These are phyloP conservation scores for Lonicera japonica DNA, from an alignment of 129 eudicot genomes.

Conservation along the genomic window DNA sequence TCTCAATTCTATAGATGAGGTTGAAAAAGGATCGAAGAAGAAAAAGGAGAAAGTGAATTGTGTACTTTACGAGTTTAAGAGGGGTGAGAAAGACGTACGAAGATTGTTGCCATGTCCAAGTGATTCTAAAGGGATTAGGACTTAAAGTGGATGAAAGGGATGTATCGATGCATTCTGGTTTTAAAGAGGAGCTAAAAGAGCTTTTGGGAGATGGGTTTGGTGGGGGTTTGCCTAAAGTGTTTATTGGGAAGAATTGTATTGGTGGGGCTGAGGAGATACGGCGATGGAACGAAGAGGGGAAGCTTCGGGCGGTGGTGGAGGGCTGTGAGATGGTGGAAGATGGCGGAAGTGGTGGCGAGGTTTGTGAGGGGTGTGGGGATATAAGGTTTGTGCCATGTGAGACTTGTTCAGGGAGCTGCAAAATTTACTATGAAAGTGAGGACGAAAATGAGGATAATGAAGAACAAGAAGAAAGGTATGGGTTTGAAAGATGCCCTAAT, in stretches of 20 bases:
- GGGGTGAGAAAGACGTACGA: conserved; percentile 93
- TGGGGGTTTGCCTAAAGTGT: conserved; percentile 70
- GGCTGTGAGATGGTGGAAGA: conserved; percentile 44
- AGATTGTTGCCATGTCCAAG: conserved; percentile 71
- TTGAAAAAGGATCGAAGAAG: conserved; percentile 8
- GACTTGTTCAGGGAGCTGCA: conserved; percentile 93
- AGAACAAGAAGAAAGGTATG: conserved; percentile 57
- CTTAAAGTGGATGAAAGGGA: conserved; percentile 79
- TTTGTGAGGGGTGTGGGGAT: conserved; percentile 84
- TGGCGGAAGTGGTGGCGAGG: conserved; percentile 23
- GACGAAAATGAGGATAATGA: conserved; percentile 14
- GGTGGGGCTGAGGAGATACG: conserved; percentile 82
- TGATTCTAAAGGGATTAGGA: conserved; percentile 49
- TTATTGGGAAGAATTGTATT: conserved; percentile 50
- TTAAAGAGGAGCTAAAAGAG: conserved; percentile 78
- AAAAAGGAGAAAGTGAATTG: conserved; percentile 39
- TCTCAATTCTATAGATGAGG: conserved; percentile 27
- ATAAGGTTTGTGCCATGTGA: conserved; percentile 80
- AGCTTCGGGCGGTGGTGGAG: conserved; percentile 57
- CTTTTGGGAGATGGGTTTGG: conserved; percentile 42
- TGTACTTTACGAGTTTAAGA: conserved; percentile 79
- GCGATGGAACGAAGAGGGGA: conserved; percentile 59
- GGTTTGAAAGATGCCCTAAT: conserved; percentile 87
- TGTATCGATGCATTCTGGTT: conserved; percentile 91
- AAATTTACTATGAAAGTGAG: conserved; percentile 53